A percentile compares a stretch with the other conserved stretches of the same genome.
Conservation (phyloP, 306 rosid genomes). For the Cucurbita ficifolia region DNA sequence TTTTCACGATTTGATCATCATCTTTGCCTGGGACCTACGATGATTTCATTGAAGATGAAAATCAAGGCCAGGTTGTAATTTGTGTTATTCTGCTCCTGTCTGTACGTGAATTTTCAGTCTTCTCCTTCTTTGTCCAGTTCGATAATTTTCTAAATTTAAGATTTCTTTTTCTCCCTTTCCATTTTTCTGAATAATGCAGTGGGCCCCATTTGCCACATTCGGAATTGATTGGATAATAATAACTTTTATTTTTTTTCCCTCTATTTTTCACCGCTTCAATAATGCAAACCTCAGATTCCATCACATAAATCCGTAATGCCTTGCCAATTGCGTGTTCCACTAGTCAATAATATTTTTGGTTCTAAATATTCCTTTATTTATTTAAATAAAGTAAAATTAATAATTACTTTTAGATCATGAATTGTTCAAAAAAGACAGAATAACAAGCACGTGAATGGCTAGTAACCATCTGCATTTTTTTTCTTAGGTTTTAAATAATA, state of each 20-base stretch:
- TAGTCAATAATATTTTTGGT: too few relatives aligned
- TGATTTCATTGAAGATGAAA: conserved; percentile 2
- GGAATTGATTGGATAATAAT: background rate
- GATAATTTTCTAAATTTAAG: background rate
- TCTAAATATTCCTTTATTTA: too few relatives aligned
- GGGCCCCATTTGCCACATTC: background rate
- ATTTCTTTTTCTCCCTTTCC: background rate
- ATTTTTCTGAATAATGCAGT: background rate
- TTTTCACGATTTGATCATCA: background rate
- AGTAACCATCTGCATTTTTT: too few relatives aligned
- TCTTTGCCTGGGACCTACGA: background rate
- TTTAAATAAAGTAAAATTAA: too few relatives aligned
- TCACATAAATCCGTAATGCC: background rate
- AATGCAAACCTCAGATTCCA: background rate
- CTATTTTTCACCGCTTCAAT: background rate
- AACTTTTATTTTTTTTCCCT: too few relatives aligned
- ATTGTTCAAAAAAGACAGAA: too few relatives aligned
- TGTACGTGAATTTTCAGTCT: background rate
- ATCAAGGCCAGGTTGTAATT: conserved; percentile 5
- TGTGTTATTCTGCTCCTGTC: background rate
- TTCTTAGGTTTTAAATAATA: too few relatives aligned
- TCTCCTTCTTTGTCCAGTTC: background rate
- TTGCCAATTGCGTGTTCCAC: too few relatives aligned
- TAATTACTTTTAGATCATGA: too few relatives aligned
- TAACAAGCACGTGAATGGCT: too few relatives aligned